A percentile compares a stretch with the other conserved stretches of the same genome.
Evolutionary conservation across 2,329 filamentous ascomycete genomes (phyloP).

Genomic region (Coniochaeta sp.): DNA sequence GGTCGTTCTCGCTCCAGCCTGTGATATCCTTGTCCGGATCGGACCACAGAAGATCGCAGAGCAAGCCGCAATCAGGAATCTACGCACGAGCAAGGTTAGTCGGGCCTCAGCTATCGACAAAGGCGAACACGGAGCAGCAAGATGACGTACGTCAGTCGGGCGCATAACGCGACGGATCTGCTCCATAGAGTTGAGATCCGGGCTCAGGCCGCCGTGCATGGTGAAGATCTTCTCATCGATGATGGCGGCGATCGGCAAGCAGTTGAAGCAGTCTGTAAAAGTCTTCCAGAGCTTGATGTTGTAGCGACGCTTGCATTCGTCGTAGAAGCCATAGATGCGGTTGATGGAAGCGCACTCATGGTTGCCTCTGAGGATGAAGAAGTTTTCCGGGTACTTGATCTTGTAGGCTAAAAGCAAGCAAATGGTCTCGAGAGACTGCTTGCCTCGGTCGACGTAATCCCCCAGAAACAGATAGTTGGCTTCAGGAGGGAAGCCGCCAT

Average conservation of each 20-base stretch:
- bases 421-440: slow-evolving; percentile 98
- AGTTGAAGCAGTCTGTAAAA: slow-evolving; percentile 99
- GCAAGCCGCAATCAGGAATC: slow-evolving; percentile 96
- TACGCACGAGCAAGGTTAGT: slow-evolving; percentile 27
- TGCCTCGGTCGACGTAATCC: slow-evolving; percentile 97
- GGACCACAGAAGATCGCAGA: slow-evolving; percentile 97
- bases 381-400: slow-evolving; percentile 99
- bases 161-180: slow-evolving; percentile 99
- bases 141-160: slow-evolving; percentile 80
- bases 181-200: slow-evolving; percentile 98
- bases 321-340: slow-evolving; percentile 99
- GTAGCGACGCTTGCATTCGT: slow-evolving; percentile 98
- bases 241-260: slow-evolving; percentile 93
- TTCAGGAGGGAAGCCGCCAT: slow-evolving; percentile 95
- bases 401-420: slow-evolving; percentile 96
- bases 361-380: slow-evolving; percentile 97
- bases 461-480: slow-evolving; percentile 99
- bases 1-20: slow-evolving; percentile 98
- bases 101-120: not conserved
- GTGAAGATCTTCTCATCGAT: slow-evolving; percentile 99
- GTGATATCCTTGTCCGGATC: slow-evolving; percentile 99
- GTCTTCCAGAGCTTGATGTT: slow-evolving; percentile 99
- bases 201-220: slow-evolving; percentile 97
- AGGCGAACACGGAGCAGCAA: slow-evolving; percentile 10
- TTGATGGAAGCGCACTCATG: slow-evolving; percentile 99